Percentiles rank a stretch among this genome's conserved stretches.
phyloP scores from a whole-genome alignment of 306 rosid species.

The Acacia crassicarpa region DNA sequence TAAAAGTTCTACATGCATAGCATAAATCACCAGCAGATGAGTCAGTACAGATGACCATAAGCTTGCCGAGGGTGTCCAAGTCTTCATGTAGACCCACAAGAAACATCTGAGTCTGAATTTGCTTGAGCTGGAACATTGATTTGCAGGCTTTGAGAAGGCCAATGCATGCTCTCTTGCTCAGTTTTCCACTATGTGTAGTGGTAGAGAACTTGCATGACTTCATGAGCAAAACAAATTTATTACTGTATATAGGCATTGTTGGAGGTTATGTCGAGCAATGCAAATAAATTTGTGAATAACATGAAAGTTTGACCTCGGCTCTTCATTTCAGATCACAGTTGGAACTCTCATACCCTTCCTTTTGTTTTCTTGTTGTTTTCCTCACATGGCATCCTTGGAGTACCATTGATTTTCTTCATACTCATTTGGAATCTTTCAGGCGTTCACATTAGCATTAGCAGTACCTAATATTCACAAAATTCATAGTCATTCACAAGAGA shows the following conservation, averaged over 20 bases:
- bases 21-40: conserved; percentile 46
- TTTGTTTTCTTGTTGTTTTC: not conserved
- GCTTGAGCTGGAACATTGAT: conserved; percentile 58
- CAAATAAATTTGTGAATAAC: not conserved
- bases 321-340: conserved; percentile 4
- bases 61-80: conserved; percentile 51
- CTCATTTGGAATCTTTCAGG: not conserved
- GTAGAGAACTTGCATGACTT: conserved; percentile 5
- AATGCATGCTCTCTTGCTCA: conserved; percentile 36
- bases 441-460: not conserved
- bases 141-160: conserved; percentile 55
- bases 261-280: not conserved
- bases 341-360: not conserved
- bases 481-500: not conserved
- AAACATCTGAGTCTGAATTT: conserved; percentile 56
- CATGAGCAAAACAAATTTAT: conserved; percentile 15
- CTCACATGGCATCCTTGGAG: not conserved
- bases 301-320: not conserved
- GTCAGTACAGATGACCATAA: conserved; percentile 48
- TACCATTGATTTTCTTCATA: not conserved
- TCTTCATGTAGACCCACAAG: conserved; percentile 55
- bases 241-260: not conserved
- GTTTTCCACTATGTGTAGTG: not conserved
- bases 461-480: not conserved
- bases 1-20: conserved; percentile 50